Percentiles rank a stretch among this genome's conserved stretches.
Conservation (phyloP, 805 yeast species). For the Blastobotrys terrestris region DNA sequence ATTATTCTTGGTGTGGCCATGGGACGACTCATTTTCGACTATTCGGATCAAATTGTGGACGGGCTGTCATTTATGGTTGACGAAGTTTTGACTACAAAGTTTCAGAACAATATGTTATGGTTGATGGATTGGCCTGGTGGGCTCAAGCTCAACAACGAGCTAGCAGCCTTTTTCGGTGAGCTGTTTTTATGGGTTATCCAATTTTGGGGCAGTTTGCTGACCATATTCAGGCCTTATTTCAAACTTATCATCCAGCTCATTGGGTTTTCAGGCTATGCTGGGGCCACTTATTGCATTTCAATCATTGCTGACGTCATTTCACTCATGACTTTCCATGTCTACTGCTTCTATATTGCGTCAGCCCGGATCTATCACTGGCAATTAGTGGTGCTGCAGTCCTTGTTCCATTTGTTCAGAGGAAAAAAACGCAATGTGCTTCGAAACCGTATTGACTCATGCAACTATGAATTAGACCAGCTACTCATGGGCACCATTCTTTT, state of each 20-base stretch:
- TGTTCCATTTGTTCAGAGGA: constrained; percentile 83
- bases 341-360: constrained; percentile 70
- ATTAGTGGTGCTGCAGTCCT: constrained; percentile 55
- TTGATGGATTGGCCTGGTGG: constrained; percentile 91
- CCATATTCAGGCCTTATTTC: constrained; percentile 27
- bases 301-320: constrained; percentile 58
- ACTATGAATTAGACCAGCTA: constrained; percentile 80
- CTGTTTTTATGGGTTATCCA: constrained; percentile 78
- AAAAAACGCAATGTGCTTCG: constrained; percentile 79
- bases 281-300: constrained; percentile 67
- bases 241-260: constrained; percentile 29
- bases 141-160: constrained; percentile 79
- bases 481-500: constrained; percentile 84
- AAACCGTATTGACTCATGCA: constrained; percentile 76
- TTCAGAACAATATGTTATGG: constrained; percentile 54
- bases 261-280: constrained; percentile 44
- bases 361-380: constrained; percentile 78
- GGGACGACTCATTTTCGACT: constrained; percentile 42
- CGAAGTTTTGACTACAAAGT: constrained; percentile 38
- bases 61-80: constrained; percentile 32
- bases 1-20: constrained; percentile 63
- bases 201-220: constrained; percentile 45
- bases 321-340: constrained; percentile 62
- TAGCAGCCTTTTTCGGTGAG: constrained; percentile 81
- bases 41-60: constrained; percentile 26